A percentile compares a stretch with the other conserved stretches of the same genome.
Evolutionary conservation across 768 basidiomycete species (phyloP).

Genomic region (Saitozyma sp.): DNA sequence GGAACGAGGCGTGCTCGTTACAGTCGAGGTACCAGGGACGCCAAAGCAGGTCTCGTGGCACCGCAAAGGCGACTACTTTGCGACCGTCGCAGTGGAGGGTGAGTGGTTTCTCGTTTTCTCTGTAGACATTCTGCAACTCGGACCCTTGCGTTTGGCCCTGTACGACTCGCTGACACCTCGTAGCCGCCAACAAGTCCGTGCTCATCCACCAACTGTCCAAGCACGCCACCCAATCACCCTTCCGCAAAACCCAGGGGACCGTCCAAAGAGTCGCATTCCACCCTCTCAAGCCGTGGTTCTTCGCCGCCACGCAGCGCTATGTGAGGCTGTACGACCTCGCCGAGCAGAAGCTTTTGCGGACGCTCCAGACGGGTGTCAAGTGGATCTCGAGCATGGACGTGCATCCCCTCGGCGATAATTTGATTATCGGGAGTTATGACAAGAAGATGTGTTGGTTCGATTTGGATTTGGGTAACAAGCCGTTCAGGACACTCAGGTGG

Average conservation of each 20-base stretch:
- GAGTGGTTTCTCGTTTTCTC: constrained; percentile 53
- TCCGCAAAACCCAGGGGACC: constrained; percentile 88
- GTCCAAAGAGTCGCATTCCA: constrained; percentile 94
- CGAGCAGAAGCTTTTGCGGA: constrained; percentile 89
- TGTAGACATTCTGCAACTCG: too few relatives aligned
- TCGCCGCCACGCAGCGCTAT: constrained; percentile 97
- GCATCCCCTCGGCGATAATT: constrained; percentile 80
- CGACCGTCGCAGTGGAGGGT: constrained; percentile 75
- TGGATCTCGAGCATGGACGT: constrained; percentile 99
- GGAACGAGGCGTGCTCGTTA: constrained; percentile 54
- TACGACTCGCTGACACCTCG: constrained; percentile 55
- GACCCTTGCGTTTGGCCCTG: too few relatives aligned
- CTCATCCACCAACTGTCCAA: constrained; percentile 95
- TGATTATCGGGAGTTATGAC: constrained; percentile 97
- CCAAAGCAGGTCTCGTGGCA: constrained; percentile 89
- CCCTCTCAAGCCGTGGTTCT: constrained; percentile 90
- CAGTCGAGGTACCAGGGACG: constrained; percentile 55
- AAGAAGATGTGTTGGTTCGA: constrained; percentile 99
- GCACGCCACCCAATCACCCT: constrained; percentile 94
- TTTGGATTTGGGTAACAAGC: constrained; percentile 91
- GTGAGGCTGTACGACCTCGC: constrained; percentile 92
- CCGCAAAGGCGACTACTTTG: constrained; percentile 88
- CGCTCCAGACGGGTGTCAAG: constrained; percentile 87
- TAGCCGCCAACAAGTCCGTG: constrained; percentile 74
- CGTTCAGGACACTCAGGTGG: constrained; percentile 92